phyloP scores from a whole-genome alignment of 83 land plant genomes.

The Isoetes engelmannii region DNA sequence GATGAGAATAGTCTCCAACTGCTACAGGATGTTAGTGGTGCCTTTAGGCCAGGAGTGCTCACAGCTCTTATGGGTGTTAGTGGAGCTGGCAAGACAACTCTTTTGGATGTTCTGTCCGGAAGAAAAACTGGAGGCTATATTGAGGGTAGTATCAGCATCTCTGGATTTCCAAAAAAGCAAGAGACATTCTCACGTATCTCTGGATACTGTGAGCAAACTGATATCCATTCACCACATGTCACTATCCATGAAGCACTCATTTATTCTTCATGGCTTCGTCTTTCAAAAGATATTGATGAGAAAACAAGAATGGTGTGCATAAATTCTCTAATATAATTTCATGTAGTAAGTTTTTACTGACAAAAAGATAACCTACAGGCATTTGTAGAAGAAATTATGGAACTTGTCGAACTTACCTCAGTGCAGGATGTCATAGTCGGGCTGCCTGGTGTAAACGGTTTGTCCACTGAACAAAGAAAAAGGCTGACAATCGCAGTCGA shows the following conservation, averaged over 20 bases:
- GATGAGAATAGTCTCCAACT: slow-evolving; percentile 11
- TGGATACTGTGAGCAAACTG: slow-evolving; percentile 25
- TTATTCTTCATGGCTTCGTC: slow-evolving; percentile 21
- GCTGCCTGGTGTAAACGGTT: slow-evolving; percentile 17
- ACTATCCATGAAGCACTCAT: slow-evolving; percentile 26
- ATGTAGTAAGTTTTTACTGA: slow-evolving; percentile 11
- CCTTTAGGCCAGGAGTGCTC: slow-evolving; percentile 20
- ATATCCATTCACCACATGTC: slow-evolving; percentile 30
- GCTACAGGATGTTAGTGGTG: slow-evolving; percentile 12
- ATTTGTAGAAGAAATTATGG: slow-evolving; percentile 21
- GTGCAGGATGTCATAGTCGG: slow-evolving; percentile 20
- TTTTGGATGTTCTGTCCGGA: slow-evolving; percentile 28
- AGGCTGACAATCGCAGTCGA: slow-evolving; percentile 19
- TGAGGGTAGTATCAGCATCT: slow-evolving; percentile 17
- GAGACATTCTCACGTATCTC: slow-evolving; percentile 26
- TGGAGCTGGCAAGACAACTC: slow-evolving; percentile 28
- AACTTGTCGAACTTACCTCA: slow-evolving; percentile 14
- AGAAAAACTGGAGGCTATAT: slow-evolving; percentile 26
- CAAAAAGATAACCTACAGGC: slow-evolving; percentile 1
- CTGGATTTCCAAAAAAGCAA: slow-evolving; percentile 20
- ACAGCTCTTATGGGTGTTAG: slow-evolving; percentile 30
- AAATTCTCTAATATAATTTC: slow-evolving; percentile 14
- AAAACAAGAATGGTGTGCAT: slow-evolving; percentile 17
- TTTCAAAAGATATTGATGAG: slow-evolving; percentile 11
- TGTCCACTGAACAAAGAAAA: slow-evolving; percentile 24